Evolutionary conservation across 768 basidiomycete species (phyloP).

Genomic region (Tylopilus sp.): DNA sequence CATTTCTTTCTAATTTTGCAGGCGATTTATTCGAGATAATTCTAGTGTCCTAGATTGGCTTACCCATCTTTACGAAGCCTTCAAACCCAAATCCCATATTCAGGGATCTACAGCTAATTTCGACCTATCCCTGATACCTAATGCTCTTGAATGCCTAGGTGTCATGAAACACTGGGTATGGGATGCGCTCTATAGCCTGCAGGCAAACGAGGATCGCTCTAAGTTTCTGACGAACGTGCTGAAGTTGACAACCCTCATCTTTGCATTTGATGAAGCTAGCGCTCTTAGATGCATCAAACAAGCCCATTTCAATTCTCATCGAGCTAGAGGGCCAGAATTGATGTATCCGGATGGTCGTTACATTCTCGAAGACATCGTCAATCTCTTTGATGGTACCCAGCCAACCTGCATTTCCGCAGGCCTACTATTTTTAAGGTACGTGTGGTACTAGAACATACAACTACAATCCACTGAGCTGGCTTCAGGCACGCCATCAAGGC

Average conservation of each 20-base stretch:
- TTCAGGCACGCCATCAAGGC: slow-evolving; percentile 44
- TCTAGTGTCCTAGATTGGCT: slow-evolving; percentile 33
- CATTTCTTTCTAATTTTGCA: no score
- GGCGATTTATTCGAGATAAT: no score
- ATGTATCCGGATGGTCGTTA: slow-evolving; percentile 17
- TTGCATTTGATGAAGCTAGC: slow-evolving; percentile 35
- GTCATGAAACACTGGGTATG: slow-evolving; percentile 47
- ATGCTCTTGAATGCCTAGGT: slow-evolving; percentile 34
- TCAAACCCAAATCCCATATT: slow-evolving; percentile 45
- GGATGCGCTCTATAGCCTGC: slow-evolving; percentile 39
- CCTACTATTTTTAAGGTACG: slow-evolving; percentile 39
- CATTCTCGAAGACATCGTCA: slow-evolving; percentile 34
- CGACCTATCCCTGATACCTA: slow-evolving; percentile 36
- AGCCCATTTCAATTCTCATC: slow-evolving; percentile 25
- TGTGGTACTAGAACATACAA: not conserved
- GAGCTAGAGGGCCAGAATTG: slow-evolving; percentile 2
- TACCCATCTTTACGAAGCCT: slow-evolving; percentile 42
- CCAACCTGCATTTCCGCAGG: slow-evolving; percentile 33
- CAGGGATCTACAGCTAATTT: slow-evolving; percentile 44
- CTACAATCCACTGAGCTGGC: slow-evolving; percentile 22
- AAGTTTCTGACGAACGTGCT: slow-evolving; percentile 36
- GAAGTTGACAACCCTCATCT: slow-evolving; percentile 36
- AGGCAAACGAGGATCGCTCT: not conserved
- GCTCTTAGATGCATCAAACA: slow-evolving; percentile 36
- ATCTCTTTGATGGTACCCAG: slow-evolving; percentile 27